These are phyloP conservation scores for Colletotrichum echinochloae DNA, from an alignment of 2,329 filamentous ascomycete species.

Conservation along the genomic window DNA sequence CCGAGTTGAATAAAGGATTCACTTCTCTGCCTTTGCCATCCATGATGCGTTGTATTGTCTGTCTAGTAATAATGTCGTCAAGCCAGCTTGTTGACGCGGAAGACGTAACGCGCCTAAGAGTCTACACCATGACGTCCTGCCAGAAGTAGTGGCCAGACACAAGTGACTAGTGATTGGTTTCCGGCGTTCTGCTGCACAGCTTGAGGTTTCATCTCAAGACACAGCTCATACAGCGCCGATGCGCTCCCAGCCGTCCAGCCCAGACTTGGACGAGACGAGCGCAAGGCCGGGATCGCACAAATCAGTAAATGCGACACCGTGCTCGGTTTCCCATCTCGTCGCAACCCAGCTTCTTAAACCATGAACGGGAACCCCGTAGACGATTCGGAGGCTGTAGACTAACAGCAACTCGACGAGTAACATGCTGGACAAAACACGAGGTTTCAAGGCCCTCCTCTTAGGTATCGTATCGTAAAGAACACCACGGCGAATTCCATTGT, in stretches of 20 bases:
- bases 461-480: background rate
- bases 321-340: background rate
- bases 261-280: background rate
- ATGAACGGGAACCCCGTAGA: background rate
- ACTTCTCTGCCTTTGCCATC: too few relatives aligned
- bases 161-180: background rate
- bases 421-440: background rate
- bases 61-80: too few relatives aligned
- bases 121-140: too few relatives aligned
- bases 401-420: background rate
- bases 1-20: too few relatives aligned
- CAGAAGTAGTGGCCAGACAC: background rate
- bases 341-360: rapidly evolving
- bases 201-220: background rate
- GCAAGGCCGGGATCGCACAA: background rate
- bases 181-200: too few relatives aligned
- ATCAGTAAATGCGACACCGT: background rate
- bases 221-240: background rate
- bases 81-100: too few relatives aligned
- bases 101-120: too few relatives aligned
- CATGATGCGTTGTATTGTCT: too few relatives aligned
- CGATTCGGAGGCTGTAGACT: too few relatives aligned
- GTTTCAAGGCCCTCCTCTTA: background rate
- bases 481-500: background rate
- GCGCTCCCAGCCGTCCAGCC: background rate